Conservation (phyloP, 805 yeast genomes). For the Suhomyces sp. region DNA sequence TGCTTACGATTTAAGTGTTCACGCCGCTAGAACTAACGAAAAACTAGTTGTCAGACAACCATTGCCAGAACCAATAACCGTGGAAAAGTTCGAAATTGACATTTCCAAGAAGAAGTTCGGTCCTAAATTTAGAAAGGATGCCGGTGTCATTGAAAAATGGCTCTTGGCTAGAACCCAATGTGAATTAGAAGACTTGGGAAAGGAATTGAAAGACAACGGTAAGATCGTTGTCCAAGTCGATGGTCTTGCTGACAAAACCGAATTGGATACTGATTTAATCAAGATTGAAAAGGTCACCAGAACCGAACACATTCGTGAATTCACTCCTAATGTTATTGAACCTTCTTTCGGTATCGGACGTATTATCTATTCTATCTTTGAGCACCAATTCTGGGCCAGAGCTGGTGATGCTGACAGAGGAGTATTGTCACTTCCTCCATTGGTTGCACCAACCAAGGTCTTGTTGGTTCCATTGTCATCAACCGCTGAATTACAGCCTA, state of each 20-base stretch:
- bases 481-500: conserved; percentile 75
- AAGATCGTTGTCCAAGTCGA: conserved; percentile 66
- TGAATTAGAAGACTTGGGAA: conserved; percentile 73
- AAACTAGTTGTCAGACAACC: conserved; percentile 92
- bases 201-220: conserved; percentile 60
- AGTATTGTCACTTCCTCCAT: conserved; percentile 88
- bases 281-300: conserved; percentile 73
- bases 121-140: conserved; percentile 96
- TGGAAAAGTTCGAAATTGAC: conserved; percentile 80
- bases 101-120: conserved; percentile 95
- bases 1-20: conserved; percentile 95
- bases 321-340: conserved; percentile 94
- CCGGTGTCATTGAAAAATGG: conserved; percentile 86
- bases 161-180: conserved; percentile 73
- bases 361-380: conserved; percentile 87
- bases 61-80: conserved; percentile 77
- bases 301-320: conserved; percentile 91
- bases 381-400: conserved; percentile 93
- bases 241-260: conserved; percentile 63
- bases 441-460: conserved; percentile 97
- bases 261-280: conserved; percentile 69
- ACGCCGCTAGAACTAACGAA: conserved; percentile 91
- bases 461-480: conserved; percentile 90
- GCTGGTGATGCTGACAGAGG: conserved; percentile 83
- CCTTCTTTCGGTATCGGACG: conserved; percentile 99